These are phyloP conservation scores for Clarkia xantiana DNA, from an alignment of 345 rosid genomes.

Conservation along the genomic window DNA sequence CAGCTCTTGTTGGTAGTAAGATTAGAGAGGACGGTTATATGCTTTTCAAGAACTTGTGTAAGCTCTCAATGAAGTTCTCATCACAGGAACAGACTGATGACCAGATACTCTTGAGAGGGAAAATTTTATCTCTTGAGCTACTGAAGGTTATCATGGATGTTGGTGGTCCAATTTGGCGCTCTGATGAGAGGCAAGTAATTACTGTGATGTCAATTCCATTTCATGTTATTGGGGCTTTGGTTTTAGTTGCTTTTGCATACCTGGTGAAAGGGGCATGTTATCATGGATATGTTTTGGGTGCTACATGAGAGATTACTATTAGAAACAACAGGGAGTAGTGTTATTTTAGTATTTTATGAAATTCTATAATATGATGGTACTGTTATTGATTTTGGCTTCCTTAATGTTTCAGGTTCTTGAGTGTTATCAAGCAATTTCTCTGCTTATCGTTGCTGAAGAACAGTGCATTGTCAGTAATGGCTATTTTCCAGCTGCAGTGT, in stretches of 20 bases:
- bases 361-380: no score
- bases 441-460: constrained; percentile 88
- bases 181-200: constrained; percentile 54
- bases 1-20: constrained; percentile 30
- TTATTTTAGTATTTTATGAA: no score
- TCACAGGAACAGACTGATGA: constrained; percentile 87
- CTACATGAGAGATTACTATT: no score
- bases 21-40: constrained; percentile 81
- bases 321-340: no score
- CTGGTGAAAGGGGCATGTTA: no score
- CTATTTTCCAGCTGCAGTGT: constrained; percentile 93
- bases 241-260: not conserved
- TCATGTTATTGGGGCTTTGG: not conserved
- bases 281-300: no score
- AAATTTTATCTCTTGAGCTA: constrained; percentile 66
- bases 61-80: constrained; percentile 86
- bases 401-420: constrained; percentile 52
- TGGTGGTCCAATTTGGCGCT: constrained; percentile 64
- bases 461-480: constrained; percentile 87
- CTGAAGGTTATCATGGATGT: constrained; percentile 65
- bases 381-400: no score
- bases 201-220: no score
- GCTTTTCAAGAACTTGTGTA: constrained; percentile 73
- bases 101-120: constrained; percentile 84
- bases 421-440: constrained; percentile 70